Evolutionary conservation across 2,329 filamentous ascomycete genomes (phyloP), one percentile per base, ranked within the genome.

Genomic region (Westerdykella sp.): DNA sequence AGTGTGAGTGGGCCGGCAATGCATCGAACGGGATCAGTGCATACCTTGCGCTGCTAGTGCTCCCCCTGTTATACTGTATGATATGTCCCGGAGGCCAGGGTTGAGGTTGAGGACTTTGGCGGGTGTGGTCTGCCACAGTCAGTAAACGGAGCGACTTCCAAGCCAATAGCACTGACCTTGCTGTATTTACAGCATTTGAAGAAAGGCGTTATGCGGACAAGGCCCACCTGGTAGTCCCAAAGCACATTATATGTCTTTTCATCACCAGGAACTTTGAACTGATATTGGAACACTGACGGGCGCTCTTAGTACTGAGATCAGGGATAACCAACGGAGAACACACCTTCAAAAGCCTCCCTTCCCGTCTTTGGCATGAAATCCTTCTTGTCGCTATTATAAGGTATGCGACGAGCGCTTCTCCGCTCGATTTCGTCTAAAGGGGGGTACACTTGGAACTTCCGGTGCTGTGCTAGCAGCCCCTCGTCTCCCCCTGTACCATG

Each of bases 161-260:
- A 34, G 43, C 35, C 4, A 13, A 16, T 3, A 28, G 31, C 6
- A 57, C 73, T 60, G 63, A 89, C 91, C 81, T 98, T 98, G 51
- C 84, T 78, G 61, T 91, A 91, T 50, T 84, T 82, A 63, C 83
- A 84, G 53, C 86, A 89, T 66, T 95, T 95, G 77, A 97, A 97
- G 62, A 97, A 87, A 22, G 89, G 85, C 2, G 90, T 96, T 68
- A 95, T 94, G 48, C 91, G 83, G 49, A 97, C 90, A 23, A 97
- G 81, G 7, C 93, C 93, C 48, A 91, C 81, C 56, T 94, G 91
- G 71, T 96, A 96, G 67, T 98, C 93, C 93, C 93, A 98, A 80
- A 96, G 89, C 47, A 97, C 82, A 1, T 79, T 80, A 63, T 85
- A 90, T 41, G 78, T 74, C 49, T 74, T 76, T 2, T 83, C 76